These are phyloP conservation scores for Penicillium sp. DNA, from an alignment of 2,329 filamentous ascomycete species.

Conservation along the genomic window DNA sequence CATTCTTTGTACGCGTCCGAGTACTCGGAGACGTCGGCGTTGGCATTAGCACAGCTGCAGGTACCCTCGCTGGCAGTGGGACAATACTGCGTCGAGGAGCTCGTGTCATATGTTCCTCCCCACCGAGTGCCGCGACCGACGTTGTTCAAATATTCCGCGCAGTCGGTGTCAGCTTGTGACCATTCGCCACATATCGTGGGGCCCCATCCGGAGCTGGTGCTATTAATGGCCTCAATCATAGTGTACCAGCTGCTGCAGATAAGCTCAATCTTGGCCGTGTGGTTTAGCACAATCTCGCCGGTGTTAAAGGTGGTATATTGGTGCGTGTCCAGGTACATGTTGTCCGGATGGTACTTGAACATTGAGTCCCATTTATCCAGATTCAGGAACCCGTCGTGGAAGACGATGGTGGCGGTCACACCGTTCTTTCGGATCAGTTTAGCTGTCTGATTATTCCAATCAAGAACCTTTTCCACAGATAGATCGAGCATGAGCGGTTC, in stretches of 20 bases:
- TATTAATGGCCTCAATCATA: slow-evolving; percentile 71
- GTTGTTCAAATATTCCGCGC: slow-evolving; percentile 81
- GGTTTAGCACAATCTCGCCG: slow-evolving; percentile 76
- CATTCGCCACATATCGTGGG: slow-evolving; percentile 95
- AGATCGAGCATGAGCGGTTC: slow-evolving; percentile 85
- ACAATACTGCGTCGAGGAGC: slow-evolving; percentile 71
- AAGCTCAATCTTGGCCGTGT: slow-evolving; percentile 80
- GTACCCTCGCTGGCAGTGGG: slow-evolving; percentile 59
- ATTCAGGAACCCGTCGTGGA: slow-evolving; percentile 94
- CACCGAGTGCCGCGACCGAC: slow-evolving; percentile 85
- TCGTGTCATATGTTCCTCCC: slow-evolving; percentile 75
- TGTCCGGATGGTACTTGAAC: slow-evolving; percentile 66
- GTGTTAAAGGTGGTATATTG: slow-evolving; percentile 98
- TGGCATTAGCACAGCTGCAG: slow-evolving; percentile 75
- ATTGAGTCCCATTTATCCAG: slow-evolving; percentile 86
- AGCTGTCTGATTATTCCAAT: slow-evolving; percentile 77
- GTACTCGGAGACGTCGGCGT: slow-evolving; percentile 69
- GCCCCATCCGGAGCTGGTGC: slow-evolving; percentile 77
- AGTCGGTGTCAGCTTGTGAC: slow-evolving; percentile 97
- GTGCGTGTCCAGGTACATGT: slow-evolving; percentile 88
- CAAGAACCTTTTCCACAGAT: slow-evolving; percentile 63
- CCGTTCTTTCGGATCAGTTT: slow-evolving; percentile 74
- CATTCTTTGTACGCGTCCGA: slow-evolving; percentile 77
- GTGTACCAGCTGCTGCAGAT: slow-evolving; percentile 84
- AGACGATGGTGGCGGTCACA: slow-evolving; percentile 69